phyloP scores from a whole-genome alignment of 1,284 basidiomycete genomes.

The Microbotryum violaceum region DNA sequence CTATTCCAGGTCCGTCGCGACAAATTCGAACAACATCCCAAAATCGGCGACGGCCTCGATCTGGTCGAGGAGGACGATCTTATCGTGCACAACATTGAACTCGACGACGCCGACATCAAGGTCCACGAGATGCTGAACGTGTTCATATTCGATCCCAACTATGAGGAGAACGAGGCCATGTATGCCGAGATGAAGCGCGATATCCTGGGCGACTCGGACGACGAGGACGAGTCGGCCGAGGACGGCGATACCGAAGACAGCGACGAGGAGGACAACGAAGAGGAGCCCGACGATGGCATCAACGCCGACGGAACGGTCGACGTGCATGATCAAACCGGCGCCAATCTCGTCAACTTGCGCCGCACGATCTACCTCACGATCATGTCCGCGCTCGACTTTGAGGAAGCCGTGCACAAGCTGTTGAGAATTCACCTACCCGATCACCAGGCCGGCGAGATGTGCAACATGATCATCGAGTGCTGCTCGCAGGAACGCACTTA shows the following conservation, averaged over 20 bases:
- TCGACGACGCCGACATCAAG: conserved; percentile 79
- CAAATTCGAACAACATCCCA: conserved; percentile 96
- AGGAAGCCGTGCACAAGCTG: conserved; percentile 97
- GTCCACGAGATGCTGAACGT: conserved; percentile 92
- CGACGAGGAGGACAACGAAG: conserved; percentile 55
- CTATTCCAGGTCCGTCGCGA: conserved; percentile 97
- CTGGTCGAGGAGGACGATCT: conserved; percentile 96
- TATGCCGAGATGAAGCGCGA: conserved; percentile 87
- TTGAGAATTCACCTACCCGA: conserved; percentile 86
- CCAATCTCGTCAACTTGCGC: conserved; percentile 89
- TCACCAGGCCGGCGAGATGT: conserved; percentile 89
- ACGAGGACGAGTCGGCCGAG: conserved; percentile 50
- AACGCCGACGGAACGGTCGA: conserved; percentile 66
- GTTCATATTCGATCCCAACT: conserved; percentile 90
- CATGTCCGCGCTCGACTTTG: conserved; percentile 82
- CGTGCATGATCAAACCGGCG: conserved; percentile 91
- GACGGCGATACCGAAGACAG: conserved; percentile 63
- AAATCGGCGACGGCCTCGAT: conserved; percentile 85
- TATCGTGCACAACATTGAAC: conserved; percentile 84
- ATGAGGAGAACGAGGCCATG: conserved; percentile 83
- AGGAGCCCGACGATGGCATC: conserved; percentile 43
- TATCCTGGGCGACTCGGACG: conserved; percentile 66
- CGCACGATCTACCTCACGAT: conserved; percentile 94
- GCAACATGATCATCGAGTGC: conserved; percentile 99
- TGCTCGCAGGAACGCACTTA: conserved; percentile 98